These are phyloP conservation scores for Neospermospora avenae DNA, from an alignment of 2,329 filamentous ascomycete species.

Conservation along the genomic window DNA sequence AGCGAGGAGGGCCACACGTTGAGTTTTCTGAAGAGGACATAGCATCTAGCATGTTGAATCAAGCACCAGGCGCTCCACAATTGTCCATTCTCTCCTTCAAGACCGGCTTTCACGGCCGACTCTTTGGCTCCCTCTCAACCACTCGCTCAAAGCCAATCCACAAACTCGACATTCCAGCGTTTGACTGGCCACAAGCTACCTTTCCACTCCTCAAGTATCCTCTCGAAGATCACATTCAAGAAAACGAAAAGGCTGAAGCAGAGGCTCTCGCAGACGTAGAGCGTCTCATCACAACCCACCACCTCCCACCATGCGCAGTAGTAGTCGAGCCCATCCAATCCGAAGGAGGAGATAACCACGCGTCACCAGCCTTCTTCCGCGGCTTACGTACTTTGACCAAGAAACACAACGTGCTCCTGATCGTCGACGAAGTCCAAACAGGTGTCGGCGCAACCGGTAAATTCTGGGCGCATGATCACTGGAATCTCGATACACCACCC, in stretches of 20 bases:
- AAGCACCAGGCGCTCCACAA: constrained; percentile 68
- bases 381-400: constrained; percentile 70
- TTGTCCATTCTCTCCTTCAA: constrained; percentile 78
- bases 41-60: constrained; percentile 65
- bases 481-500: constrained; percentile 67
- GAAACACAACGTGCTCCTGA: constrained; percentile 67
- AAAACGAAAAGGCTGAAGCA: constrained; percentile 69
- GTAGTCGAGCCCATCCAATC: constrained; percentile 80
- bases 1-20: constrained; percentile 62
- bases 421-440: constrained; percentile 83
- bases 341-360: constrained; percentile 82
- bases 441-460: constrained; percentile 81
- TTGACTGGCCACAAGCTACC: constrained; percentile 81
- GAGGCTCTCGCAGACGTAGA: constrained; percentile 73
- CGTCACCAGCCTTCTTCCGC: constrained; percentile 73
- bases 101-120: constrained; percentile 75
- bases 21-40: constrained; percentile 72
- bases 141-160: constrained; percentile 81
- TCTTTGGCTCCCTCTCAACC: constrained; percentile 74
- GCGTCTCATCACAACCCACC: constrained; percentile 62
- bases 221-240: constrained; percentile 63
- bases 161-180: constrained; percentile 84
- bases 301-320: constrained; percentile 69
- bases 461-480: constrained; percentile 87
- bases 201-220: constrained; percentile 79